Percentiles rank a stretch among this genome's conserved stretches.
These are phyloP conservation scores for Eucalyptus pumila DNA, from an alignment of 345 rosid genomes.

Conservation along the genomic window DNA sequence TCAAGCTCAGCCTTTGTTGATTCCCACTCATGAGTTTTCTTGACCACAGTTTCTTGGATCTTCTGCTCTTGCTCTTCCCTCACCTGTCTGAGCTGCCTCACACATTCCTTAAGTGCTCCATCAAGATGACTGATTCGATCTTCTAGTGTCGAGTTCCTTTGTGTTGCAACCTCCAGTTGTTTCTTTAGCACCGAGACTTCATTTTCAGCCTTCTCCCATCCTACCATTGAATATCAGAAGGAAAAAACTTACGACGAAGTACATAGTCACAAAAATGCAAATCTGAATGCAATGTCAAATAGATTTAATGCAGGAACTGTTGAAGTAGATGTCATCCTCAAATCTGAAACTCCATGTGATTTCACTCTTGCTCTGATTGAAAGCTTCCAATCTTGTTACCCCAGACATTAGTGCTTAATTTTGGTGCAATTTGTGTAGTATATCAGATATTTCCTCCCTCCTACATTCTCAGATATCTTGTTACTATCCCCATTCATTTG, in stretches of 20 bases:
- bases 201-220: constrained; percentile 98
- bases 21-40: constrained; percentile 57
- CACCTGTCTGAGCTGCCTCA: constrained; percentile 78
- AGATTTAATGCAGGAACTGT: background rate
- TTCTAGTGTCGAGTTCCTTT: constrained; percentile 43
- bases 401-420: background rate
- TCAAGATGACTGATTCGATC: constrained; percentile 79
- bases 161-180: constrained; percentile 53
- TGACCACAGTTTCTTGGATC: constrained; percentile 41
- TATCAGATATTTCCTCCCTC: background rate
- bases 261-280: background rate
- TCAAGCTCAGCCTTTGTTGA: constrained; percentile 38
- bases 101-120: constrained; percentile 92
- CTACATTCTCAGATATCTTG: background rate
- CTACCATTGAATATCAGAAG: constrained; percentile 11
- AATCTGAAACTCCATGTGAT: background rate
- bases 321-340: background rate
- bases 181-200: constrained; percentile 55
- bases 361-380: background rate
- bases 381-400: background rate
- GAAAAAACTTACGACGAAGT: background rate
- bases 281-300: background rate
- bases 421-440: background rate
- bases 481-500: background rate
- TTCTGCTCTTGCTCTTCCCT: constrained; percentile 79